Evolutionary conservation across 345 rosid genomes (phyloP), one percentile per base, ranked within the genome.

Genomic region (Sonneratia caseolaris): DNA sequence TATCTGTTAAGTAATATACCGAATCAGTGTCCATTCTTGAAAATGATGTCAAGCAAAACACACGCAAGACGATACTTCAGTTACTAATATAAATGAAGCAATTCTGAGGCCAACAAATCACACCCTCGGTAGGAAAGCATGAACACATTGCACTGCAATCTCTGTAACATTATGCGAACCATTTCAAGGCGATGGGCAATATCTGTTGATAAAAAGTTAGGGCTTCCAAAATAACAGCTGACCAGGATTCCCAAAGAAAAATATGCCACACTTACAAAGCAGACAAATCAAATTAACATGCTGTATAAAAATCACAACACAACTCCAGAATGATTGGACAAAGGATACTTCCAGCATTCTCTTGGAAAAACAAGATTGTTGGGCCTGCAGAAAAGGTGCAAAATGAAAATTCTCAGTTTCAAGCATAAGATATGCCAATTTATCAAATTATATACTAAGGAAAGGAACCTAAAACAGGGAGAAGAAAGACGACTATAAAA

Each of bases 281-380:
- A 71, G 18, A 36, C 15, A 57, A 19, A 36, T 40, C 67, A 9
- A 37, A 11, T 45, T 18, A 64, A 57, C 4, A n/a, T 22, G 24
- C 9, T 40, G 51, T 42, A 49, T 70, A 59, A n/a, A 42, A 37
- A 68, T 59, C 56, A 11, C 38, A 37, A 71, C 22, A 22, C 59
- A 35, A 22, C 18, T 21, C 45, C 13, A 37, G 22, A 40, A 68
- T 21, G 19, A 61, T 24, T 64, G 47, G 61, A 68, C 65, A 13
- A 79, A 95, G 92, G 98, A 95, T 95, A 92, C 99, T 95, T 81
- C 99, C 99, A 5, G 99, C 99, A 84, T 95, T 95, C 82, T 95
- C 99, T 82, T 95, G 98, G 82, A 94, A 95, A 83, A 92, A 95
- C 74, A 95, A 76, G 80, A 95, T 81, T 32, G 99, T 95, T 66